Percentiles rank a stretch among this genome's conserved stretches.
Conservation (phyloP, 2,329 filamentous ascomycete genomes). For the Colletotrichum tanaceti region DNA sequence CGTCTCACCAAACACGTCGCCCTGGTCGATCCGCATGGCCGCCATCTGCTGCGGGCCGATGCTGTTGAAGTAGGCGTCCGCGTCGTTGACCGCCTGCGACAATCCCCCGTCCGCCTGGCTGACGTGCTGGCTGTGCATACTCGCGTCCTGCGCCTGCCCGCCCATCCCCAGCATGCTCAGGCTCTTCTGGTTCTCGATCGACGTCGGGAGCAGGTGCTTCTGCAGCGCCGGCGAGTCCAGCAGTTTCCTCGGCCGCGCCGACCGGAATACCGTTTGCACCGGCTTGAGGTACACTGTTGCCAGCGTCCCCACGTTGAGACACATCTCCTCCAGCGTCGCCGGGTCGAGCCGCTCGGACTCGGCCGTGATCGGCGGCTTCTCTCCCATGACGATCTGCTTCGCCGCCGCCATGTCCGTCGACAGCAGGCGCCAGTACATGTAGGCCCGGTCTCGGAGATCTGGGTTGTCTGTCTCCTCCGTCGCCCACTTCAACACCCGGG, state of each 20-base stretch:
- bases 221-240: conserved; percentile 89
- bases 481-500: conserved; percentile 96
- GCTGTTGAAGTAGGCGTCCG: conserved; percentile 89
- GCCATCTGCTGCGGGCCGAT: conserved; percentile 80
- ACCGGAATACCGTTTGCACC: conserved; percentile 95
- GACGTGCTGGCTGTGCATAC: conserved; percentile 53
- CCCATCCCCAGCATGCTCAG: conserved; percentile 69
- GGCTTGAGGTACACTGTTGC: conserved; percentile 98
- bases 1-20: conserved; percentile 73
- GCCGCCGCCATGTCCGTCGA: conserved; percentile 91
- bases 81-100: conserved; percentile 80
- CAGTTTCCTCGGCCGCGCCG: conserved; percentile 82
- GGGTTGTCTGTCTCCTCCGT: conserved; percentile 99
- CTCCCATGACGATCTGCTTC: conserved; percentile 92
- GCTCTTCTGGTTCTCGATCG: conserved; percentile 68
- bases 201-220: conserved; percentile 72
- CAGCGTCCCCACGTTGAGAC: conserved; percentile 92
- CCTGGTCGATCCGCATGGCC: conserved; percentile 73
- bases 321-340: conserved; percentile 94
- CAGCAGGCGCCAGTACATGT: conserved; percentile 99
- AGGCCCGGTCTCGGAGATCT: conserved; percentile 92
- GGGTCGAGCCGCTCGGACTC: conserved; percentile 96
- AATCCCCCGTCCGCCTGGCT: conserved; percentile 59
- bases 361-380: conserved; percentile 95
- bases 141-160: conserved; percentile 63